These are phyloP conservation scores for Calonectria hongkongensis DNA, from an alignment of 2,329 filamentous ascomycete species.

Conservation along the genomic window DNA sequence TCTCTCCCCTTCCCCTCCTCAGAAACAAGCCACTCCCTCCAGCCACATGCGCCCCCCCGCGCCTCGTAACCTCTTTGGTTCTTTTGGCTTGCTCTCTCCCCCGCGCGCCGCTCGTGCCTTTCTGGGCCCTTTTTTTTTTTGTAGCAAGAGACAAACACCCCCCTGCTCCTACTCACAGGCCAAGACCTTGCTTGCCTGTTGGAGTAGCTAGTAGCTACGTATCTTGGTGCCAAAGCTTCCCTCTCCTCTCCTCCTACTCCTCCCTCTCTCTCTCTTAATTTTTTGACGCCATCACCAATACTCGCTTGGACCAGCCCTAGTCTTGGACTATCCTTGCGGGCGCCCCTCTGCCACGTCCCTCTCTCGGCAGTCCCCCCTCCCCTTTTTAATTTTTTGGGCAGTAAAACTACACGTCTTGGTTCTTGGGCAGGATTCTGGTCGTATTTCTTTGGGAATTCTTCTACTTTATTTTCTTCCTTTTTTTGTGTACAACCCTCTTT, in stretches of 20 bases:
- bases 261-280: conserved; percentile 27
- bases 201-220: conserved; percentile 8
- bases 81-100: neutral
- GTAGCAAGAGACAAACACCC: too few species aligned
- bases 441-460: conserved; percentile 2
- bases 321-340: conserved; percentile 21
- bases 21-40: neutral
- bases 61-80: too few species aligned
- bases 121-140: neutral
- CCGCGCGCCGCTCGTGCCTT: neutral
- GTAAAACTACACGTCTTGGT: neutral
- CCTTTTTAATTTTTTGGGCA: neutral
- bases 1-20: neutral
- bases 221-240: conserved; percentile 19
- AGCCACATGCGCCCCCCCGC: neutral
- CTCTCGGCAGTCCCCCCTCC: neutral
- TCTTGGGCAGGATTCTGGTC: neutral
- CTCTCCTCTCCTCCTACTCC: conserved; percentile 25
- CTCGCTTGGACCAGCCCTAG: conserved; percentile 25
- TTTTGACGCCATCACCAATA: conserved; percentile 52
- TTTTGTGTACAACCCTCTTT: conserved; percentile 15
- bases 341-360: conserved; percentile 18
- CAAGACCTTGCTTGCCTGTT: neutral
- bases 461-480: neutral
- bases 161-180: too few species aligned